These are phyloP conservation scores for Taxillus chinensis DNA, from an alignment of 164 flowering plant genomes.

Conservation along the genomic window DNA sequence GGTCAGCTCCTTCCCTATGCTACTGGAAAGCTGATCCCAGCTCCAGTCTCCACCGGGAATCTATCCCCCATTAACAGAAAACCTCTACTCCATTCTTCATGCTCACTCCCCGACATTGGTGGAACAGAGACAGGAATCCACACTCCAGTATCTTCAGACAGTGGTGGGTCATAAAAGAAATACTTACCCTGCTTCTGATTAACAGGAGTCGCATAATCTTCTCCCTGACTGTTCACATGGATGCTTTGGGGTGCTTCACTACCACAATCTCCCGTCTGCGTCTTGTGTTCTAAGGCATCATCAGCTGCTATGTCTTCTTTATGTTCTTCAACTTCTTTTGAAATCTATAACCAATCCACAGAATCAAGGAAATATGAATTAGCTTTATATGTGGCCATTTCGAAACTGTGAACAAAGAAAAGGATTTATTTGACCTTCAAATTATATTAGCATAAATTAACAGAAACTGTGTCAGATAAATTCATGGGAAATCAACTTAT, in stretches of 20 bases:
- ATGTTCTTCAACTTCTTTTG: neutral
- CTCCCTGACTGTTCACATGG: neutral
- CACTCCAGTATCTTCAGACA: slow-evolving; percentile 75
- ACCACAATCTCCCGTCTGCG: neutral
- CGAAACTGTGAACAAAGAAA: neutral
- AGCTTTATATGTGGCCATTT: neutral
- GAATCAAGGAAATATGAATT: neutral
- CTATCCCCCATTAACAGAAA: slow-evolving; percentile 55
- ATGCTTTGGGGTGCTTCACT: neutral
- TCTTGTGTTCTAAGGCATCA: neutral
- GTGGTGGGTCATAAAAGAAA: slow-evolving; percentile 74
- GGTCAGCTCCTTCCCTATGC: slow-evolving; percentile 62
- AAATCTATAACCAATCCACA: neutral
- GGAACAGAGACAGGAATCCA: slow-evolving; percentile 99
- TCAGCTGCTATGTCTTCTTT: neutral
- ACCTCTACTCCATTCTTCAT: slow-evolving; percentile 56
- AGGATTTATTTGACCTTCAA: neutral
- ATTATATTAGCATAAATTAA: neutral
- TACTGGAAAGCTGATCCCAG: slow-evolving; percentile 53
- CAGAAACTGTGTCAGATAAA: neutral
- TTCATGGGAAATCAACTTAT: neutral
- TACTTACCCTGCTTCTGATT: slow-evolving; percentile 41
- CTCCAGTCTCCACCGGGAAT: slow-evolving; percentile 83
- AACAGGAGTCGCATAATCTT: slow-evolving; percentile 1
- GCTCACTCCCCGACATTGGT: slow-evolving; percentile 73